These are phyloP conservation scores for Prosopis cineraria DNA, from an alignment of 306 rosid genomes.

Conservation along the genomic window DNA sequence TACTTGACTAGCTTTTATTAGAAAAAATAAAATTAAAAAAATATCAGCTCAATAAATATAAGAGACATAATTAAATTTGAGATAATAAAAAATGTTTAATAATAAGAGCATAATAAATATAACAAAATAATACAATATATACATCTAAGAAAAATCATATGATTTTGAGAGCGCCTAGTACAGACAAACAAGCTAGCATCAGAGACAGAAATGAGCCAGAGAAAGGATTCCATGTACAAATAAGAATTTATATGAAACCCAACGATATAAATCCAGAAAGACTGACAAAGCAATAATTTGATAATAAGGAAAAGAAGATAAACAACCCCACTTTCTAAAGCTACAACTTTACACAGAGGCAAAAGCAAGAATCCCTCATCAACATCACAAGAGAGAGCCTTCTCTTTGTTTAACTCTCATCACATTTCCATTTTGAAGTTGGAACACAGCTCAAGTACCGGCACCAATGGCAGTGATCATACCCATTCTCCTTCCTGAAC, in stretches of 20 bases:
- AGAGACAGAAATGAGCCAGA: slow-evolving; percentile 4
- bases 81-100: background rate
- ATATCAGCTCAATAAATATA: background rate
- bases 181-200: background rate
- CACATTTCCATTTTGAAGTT: slow-evolving; percentile 70
- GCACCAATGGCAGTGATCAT: slow-evolving; percentile 78
- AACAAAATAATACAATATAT: background rate
- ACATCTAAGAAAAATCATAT: background rate
- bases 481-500: slow-evolving; percentile 59
- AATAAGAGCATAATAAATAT: no score
- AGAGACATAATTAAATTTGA: background rate
- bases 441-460: slow-evolving; percentile 73
- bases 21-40: background rate
- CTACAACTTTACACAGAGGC: slow-evolving; percentile 34
- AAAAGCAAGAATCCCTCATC: slow-evolving; percentile 15
- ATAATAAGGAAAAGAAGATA: background rate
- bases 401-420: slow-evolving; percentile 30
- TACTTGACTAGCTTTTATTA: no score
- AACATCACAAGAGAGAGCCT: background rate
- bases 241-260: slow-evolving; percentile 21
- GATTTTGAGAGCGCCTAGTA: background rate
- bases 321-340: slow-evolving; percentile 15
- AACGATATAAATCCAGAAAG: slow-evolving; percentile 21
- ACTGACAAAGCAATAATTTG: slow-evolving; percentile 23
- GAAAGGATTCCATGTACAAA: slow-evolving; percentile 39